These are phyloP conservation scores for Exserohilum turcica DNA, from an alignment of 2,329 filamentous ascomycete species.

Conservation along the genomic window DNA sequence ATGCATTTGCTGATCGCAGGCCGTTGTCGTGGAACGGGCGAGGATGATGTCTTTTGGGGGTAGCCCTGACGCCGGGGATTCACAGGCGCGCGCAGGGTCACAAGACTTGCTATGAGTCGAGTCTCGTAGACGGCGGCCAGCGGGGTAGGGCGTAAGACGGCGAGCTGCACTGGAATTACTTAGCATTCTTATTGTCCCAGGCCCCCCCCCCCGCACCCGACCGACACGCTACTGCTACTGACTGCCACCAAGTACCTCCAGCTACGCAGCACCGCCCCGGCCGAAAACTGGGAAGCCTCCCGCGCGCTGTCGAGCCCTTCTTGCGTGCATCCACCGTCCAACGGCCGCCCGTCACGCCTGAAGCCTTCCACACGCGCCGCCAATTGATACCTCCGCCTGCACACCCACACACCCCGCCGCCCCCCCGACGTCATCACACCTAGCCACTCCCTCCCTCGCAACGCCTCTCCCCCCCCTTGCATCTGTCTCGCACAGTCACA, in stretches of 20 bases:
- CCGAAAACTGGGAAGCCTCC: not conserved
- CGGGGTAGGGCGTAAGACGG: not conserved
- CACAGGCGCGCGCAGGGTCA: conserved; percentile 6
- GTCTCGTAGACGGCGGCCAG: conserved; percentile 4
- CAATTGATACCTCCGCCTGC: conserved; percentile 12
- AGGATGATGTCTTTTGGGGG: not conserved
- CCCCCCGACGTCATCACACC: conserved; percentile 17
- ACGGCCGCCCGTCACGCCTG: conserved; percentile 2
- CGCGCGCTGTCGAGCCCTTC: not conserved
- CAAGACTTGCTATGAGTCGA: conserved; percentile 6
- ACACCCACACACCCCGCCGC: conserved; percentile 10
- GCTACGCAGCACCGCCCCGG: not conserved
- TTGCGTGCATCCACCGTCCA: not conserved
- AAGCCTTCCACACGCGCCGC: conserved; percentile 5
- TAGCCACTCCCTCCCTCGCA: conserved; percentile 4
- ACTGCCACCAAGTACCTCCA: too few species aligned
- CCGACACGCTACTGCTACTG: too few species aligned
- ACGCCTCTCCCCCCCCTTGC: conserved; percentile 9
- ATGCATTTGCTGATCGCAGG: conserved; percentile 16
- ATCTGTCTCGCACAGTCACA: conserved; percentile 1
- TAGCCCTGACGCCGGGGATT: not conserved
- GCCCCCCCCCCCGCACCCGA: too few species aligned
- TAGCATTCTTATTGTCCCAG: not conserved
- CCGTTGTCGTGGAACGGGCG: conserved; percentile 7
- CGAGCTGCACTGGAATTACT: too few species aligned